Evolutionary conservation across 1,139 yeast genomes (phyloP).

Genomic region (Meyerozyma sp.): DNA sequence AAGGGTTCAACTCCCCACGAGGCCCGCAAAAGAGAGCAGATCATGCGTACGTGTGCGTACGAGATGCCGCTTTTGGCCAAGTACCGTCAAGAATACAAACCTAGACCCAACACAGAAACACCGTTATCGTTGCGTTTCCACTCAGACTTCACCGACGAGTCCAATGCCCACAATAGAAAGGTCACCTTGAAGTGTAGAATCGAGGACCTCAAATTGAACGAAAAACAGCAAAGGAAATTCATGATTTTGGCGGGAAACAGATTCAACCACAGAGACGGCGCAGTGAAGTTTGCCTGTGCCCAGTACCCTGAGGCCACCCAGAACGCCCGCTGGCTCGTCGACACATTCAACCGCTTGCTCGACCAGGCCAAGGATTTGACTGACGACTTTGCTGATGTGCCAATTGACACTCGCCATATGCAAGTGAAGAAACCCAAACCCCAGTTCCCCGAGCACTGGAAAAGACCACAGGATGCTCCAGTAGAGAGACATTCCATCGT

Average conservation of each 20-base stretch:
- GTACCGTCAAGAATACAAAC: slow-evolving; percentile 60
- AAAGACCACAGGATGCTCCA: slow-evolving; percentile 68
- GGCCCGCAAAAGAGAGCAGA: slow-evolving; percentile 35
- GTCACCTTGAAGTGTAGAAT: slow-evolving; percentile 59
- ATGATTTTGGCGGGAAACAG: slow-evolving; percentile 75
- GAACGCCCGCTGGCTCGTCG: slow-evolving; percentile 71
- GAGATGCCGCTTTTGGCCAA: slow-evolving; percentile 83
- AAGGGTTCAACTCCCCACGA: slow-evolving; percentile 36
- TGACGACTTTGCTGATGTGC: slow-evolving; percentile 68
- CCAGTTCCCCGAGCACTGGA: slow-evolving; percentile 79
- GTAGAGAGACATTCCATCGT: slow-evolving; percentile 28
- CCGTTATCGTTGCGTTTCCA: slow-evolving; percentile 69
- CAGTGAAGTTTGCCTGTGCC: slow-evolving; percentile 57
- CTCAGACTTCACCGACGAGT: slow-evolving; percentile 65
- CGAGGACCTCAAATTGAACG: slow-evolving; percentile 47
- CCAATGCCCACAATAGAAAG: slow-evolving; percentile 63
- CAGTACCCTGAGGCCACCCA: slow-evolving; percentile 76
- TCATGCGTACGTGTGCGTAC: slow-evolving; percentile 80
- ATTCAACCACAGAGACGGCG: slow-evolving; percentile 57
- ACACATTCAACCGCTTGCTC: slow-evolving; percentile 56
- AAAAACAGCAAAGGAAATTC: slow-evolving; percentile 63
- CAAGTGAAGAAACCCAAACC: slow-evolving; percentile 20
- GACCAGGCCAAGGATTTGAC: slow-evolving; percentile 58
- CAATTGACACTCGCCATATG: slow-evolving; percentile 73
- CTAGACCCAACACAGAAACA: slow-evolving; percentile 33